Evolutionary conservation across 2,329 filamentous ascomycete species (phyloP).

Genomic region (Aspergillus thermomutatus): DNA sequence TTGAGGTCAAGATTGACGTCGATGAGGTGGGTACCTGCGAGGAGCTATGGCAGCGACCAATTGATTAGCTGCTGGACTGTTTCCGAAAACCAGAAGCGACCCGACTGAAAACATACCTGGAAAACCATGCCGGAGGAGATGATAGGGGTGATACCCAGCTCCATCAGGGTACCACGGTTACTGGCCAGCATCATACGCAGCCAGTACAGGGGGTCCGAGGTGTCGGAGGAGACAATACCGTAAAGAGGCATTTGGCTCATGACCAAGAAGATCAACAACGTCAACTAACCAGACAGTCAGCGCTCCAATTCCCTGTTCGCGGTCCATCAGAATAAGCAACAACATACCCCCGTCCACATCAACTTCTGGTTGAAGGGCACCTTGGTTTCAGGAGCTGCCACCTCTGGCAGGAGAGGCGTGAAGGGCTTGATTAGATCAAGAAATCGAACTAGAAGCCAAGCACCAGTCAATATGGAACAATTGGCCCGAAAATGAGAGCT

Average conservation of each 20-base stretch:
- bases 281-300: constrained; percentile 53
- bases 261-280: constrained; percentile 96
- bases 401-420: constrained; percentile 98
- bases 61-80: constrained; percentile 29
- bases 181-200: constrained; percentile 99
- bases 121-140: constrained; percentile 99
- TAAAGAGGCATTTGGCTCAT: constrained; percentile 99
- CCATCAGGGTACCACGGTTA: constrained; percentile 96
- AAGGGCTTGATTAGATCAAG: constrained; percentile 99
- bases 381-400: constrained; percentile 97
- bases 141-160: constrained; percentile 95
- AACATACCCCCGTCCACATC: constrained; percentile 77
- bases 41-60: constrained; percentile 55
- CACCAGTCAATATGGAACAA: constrained; percentile 27
- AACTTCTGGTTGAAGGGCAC: constrained; percentile 98
- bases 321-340: constrained; percentile 8
- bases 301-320: constrained; percentile 11
- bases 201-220: constrained; percentile 98
- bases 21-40: constrained; percentile 98
- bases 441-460: constrained; percentile 72
- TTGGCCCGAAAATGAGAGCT: constrained; percentile 17
- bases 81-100: constrained; percentile 84
- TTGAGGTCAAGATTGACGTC: constrained; percentile 99
- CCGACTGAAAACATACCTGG: constrained; percentile 54
- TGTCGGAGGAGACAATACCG: constrained; percentile 98